Evolutionary conservation across 805 yeast species (phyloP), one percentile per base, ranked within the genome.

Genomic region (Metschnikowia picachoensis): DNA sequence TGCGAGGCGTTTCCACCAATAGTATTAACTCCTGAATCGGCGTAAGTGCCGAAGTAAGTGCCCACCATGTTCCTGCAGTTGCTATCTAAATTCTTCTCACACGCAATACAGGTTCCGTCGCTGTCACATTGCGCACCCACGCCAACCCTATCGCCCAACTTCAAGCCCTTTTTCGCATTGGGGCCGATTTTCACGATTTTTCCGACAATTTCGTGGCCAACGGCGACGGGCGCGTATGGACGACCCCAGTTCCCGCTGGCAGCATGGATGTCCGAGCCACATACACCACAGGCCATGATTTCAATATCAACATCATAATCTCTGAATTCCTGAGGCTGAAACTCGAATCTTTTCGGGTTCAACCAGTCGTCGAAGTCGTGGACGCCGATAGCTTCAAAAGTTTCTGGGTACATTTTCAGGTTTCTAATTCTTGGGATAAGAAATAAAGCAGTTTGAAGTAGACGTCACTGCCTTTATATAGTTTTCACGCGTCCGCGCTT

Each of bases 61-160:
- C 35, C 40, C 15, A 53, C 50, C 1, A 12, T 2, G 30, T 46
- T 48, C 30, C 45, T 30, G 46, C 57, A 53, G 39, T 53, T 51
- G 49, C 40, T 53, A 37, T 53, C 48, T 16, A 30, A 33, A 3
- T 41, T 25, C 38, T 17, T 12, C 11, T 44, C 39, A 35, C 57
- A 53, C 3, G 53, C 51, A 16, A 39, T 37, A 25, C 55, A 53
- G 4, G 42, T 30, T 15, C 39, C 45, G 36, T 51, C 55, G 17
- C 51, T 45, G 44, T 53, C 57, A 15, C 40, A 43, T 58, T 79
- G 82, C 25, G 94, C 92, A 56, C 95, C 95, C 41, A 85, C 76
- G 43, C 92, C 95, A 28, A 85, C 94, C 52, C 88, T 73, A 53
- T 87, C 83, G 46, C 95, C 95, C 16, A 83, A 61, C 60, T 73